phyloP scores from a whole-genome alignment of 495 filamentous ascomycete species.

The Daldinia childiae region DNA sequence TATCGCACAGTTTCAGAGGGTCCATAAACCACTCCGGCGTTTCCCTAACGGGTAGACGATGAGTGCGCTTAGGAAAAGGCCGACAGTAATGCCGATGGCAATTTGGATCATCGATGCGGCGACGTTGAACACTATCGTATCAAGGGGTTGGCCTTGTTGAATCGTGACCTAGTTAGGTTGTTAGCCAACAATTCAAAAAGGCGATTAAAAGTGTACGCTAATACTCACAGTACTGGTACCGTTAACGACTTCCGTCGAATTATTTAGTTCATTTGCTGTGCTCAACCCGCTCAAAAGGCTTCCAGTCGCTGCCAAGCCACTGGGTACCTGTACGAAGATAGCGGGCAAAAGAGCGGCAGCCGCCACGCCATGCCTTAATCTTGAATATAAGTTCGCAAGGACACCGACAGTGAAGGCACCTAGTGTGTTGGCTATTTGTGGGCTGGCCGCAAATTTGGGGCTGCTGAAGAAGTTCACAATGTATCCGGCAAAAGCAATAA shows the following conservation, averaged over 20 bases:
- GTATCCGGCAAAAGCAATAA: slow-evolving; percentile 87
- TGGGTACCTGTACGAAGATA: slow-evolving; percentile 95
- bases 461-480: slow-evolving; percentile 84
- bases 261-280: slow-evolving; percentile 81
- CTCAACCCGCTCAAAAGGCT: slow-evolving; percentile 84
- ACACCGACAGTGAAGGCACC: slow-evolving; percentile 89
- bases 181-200: slow-evolving; percentile 8
- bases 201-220: background rate
- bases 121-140: slow-evolving; percentile 82
- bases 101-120: slow-evolving; percentile 89
- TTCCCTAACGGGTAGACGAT: slow-evolving; percentile 93
- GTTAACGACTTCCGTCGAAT: slow-evolving; percentile 40
- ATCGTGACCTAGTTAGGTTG: slow-evolving; percentile 27
- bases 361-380: slow-evolving; percentile 83
- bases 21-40: slow-evolving; percentile 87
- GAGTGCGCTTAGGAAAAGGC: slow-evolving; percentile 84
- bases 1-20: slow-evolving; percentile 66
- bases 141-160: slow-evolving; percentile 50
- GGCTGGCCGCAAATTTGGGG: slow-evolving; percentile 75
- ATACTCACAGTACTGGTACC: slow-evolving; percentile 43
- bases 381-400: slow-evolving; percentile 86
- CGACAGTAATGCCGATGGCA: slow-evolving; percentile 92
- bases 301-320: slow-evolving; percentile 84
- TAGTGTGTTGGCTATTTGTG: slow-evolving; percentile 84
- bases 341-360: slow-evolving; percentile 90